phyloP scores from a whole-genome alignment of 257 asterid genomes.

The Leptodermis oblonga region DNA sequence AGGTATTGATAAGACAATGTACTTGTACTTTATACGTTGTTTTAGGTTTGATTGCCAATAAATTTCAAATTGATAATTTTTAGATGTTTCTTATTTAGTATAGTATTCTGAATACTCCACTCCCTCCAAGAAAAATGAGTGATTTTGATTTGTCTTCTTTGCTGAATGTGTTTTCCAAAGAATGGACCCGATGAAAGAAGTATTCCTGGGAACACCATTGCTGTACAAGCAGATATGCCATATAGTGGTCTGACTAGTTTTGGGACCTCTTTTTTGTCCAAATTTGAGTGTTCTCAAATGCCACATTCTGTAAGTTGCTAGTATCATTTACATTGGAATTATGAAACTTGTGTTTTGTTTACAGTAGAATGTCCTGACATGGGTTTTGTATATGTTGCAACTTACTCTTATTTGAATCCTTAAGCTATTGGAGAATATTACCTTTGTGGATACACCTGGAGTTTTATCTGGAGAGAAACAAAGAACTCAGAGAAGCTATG shows the following conservation, averaged over 20 bases:
- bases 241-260: constrained; percentile 83
- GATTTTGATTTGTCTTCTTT: constrained; percentile 1
- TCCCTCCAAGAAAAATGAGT: not conserved
- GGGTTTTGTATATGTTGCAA: not conserved
- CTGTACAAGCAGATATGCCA: constrained; percentile 99
- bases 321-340: not conserved
- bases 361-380: not conserved
- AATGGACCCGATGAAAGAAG: constrained; percentile 96
- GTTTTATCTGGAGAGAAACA: constrained; percentile 97
- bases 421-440: constrained; percentile 89
- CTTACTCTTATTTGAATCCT: constrained; percentile 19
- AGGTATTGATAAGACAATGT: not conserved
- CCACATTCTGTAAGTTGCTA: constrained; percentile 81
- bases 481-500: constrained; percentile 93
- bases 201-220: constrained; percentile 90
- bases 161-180: constrained; percentile 35
- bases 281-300: constrained; percentile 98
- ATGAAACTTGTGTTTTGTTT: not conserved
- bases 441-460: constrained; percentile 96
- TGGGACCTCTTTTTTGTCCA: constrained; percentile 87
- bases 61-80: not conserved
- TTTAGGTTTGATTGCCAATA: not conserved
- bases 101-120: not conserved
- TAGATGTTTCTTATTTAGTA: not conserved
- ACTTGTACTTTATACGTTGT: not conserved